These are phyloP conservation scores for Erodium moschatum DNA, from an alignment of 441 rosid genomes.

Conservation along the genomic window DNA sequence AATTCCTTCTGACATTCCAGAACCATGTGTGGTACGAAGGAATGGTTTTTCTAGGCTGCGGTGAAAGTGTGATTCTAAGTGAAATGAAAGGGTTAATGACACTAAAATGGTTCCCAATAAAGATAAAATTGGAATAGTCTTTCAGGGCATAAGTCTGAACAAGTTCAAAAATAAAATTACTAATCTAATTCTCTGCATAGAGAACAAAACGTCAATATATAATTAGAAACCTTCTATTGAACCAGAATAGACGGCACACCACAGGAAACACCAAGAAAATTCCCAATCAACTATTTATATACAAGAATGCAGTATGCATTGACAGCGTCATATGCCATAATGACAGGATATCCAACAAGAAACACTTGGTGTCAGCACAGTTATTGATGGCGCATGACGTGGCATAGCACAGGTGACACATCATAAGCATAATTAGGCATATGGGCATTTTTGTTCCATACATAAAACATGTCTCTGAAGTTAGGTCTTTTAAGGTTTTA, in stretches of 20 bases:
- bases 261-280: neutral
- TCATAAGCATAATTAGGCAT: neutral
- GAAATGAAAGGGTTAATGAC: neutral
- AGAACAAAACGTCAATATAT: constrained; percentile 3
- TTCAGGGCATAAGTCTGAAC: neutral
- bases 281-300: neutral
- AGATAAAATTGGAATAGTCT: neutral
- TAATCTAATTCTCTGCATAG: neutral
- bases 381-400: neutral
- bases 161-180: neutral
- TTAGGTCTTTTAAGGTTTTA: neutral
- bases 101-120: neutral
- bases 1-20: constrained; percentile 4
- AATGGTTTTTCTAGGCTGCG: neutral
- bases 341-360: neutral
- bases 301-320: neutral
- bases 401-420: neutral
- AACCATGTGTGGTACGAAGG: neutral
- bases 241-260: neutral
- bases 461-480: neutral
- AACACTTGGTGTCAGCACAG: neutral
- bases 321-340: neutral
- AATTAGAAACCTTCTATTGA: neutral
- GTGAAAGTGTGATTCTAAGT: neutral
- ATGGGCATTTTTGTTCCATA: neutral